Base-by-base conservation (phyloP, 2,329 filamentous ascomycete genomes). In the Helotiales sp. region DNA sequence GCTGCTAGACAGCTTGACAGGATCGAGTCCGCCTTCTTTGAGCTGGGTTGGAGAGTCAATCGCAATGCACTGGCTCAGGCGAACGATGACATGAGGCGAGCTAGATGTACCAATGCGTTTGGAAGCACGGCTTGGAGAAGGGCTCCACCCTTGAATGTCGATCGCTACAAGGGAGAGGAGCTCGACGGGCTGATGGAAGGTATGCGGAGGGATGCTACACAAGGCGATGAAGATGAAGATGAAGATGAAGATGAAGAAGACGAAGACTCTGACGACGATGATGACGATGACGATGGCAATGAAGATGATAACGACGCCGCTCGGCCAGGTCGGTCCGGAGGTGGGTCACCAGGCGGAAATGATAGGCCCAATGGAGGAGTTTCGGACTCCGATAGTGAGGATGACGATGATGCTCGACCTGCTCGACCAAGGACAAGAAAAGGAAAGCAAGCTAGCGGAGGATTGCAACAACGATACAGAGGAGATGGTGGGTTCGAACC, bases 21-120 rank as follows among this genome's bases (percentile, higher is more conserved):
- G 5, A 55, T 64, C 17, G 62, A 64, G 33, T 54, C 56, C 1
- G 55, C 60, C 1, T 64, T 64, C 25, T 61, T 49, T 13, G 51
- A 59, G 1, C 47, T 51, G 1, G 63, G 63, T 3, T 63, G 54
- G 54, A 48, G 63, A n/a, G 48, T 65, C 8, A 47, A 63, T 22
- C 58, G 60, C n/a, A 22, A 13, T 30, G 56, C 63, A 2, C 24
- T 65, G 2, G 13, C 29, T 5, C 31, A 36, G 13, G 57, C 56
- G 0, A 58, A 61, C 17, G 46, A 57, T 10, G 51, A 60, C 8
- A 57, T 63, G 22, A 30, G 29, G 3, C 12, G 49, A 0, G 58
- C 42, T 0, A 33, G 10, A 5, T 51, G 40, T 3, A 22, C 15
- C 15, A 57, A 57, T 25, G 54, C 56, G 3, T 57, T 55, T 19